A percentile compares a stretch with the other conserved stretches of the same genome.
Evolutionary conservation across 2,329 filamentous ascomycete species (phyloP).

Genomic region (Berkeleyomyces rouxiae): DNA sequence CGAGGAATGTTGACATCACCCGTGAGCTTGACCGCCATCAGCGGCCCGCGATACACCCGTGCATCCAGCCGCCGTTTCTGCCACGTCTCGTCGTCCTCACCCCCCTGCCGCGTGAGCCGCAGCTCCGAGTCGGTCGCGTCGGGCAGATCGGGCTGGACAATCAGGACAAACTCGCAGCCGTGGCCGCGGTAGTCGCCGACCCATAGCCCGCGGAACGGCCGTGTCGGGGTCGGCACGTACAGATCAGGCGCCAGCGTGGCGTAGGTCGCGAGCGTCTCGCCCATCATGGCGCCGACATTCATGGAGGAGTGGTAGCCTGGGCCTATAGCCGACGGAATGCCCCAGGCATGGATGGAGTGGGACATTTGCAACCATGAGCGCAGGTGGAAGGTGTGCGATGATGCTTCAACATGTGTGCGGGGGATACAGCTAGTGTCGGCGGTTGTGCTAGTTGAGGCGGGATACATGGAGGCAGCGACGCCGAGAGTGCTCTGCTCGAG

Average conservation of each 20-base stretch:
- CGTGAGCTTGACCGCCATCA: constrained; percentile 81
- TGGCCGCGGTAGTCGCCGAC: constrained; percentile 79
- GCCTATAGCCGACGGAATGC: not conserved
- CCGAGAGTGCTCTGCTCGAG: not conserved
- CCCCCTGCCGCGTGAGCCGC: constrained; percentile 23
- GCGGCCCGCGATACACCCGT: constrained; percentile 42
- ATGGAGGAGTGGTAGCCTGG: not conserved
- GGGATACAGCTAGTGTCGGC: not conserved
- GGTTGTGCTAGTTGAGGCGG: not conserved
- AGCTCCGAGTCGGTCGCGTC: constrained; percentile 15
- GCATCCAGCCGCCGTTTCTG: constrained; percentile 28
- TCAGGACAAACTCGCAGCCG: constrained; percentile 72
- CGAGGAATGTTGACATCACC: constrained; percentile 81
- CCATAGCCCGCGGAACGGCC: constrained; percentile 83
- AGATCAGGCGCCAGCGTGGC: constrained; percentile 53
- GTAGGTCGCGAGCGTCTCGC: constrained; percentile 43
- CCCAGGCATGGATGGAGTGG: not conserved
- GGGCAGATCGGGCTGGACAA: constrained; percentile 48
- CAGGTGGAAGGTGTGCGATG: not conserved
- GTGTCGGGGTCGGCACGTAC: constrained; percentile 67
- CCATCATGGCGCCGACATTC: constrained; percentile 20
- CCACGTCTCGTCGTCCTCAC: constrained; percentile 32
- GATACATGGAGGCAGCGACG: not conserved
- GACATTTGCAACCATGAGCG: constrained; percentile 21
- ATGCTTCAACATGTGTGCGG: not conserved